A percentile compares a stretch with the other conserved stretches of the same genome.
Evolutionary conservation across 345 rosid species (phyloP).

Genomic region (Bretschneidera sinensis): DNA sequence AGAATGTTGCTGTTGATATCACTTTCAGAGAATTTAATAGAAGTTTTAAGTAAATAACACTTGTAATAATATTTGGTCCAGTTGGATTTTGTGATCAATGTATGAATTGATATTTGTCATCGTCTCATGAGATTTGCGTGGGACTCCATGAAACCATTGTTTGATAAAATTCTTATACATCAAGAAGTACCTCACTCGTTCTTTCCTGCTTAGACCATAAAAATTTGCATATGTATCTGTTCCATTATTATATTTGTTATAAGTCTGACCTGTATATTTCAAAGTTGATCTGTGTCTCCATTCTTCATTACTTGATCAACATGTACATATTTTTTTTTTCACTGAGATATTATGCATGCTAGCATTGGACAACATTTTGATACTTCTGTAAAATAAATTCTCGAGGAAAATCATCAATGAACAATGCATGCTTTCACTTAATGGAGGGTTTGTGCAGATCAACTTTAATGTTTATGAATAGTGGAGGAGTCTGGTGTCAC

Average conservation of each 20-base stretch:
- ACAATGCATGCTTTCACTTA: not conserved
- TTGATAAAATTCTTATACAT: too few species aligned
- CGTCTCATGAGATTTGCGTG: not conserved
- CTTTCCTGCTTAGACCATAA: not conserved
- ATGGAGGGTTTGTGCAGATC: not conserved
- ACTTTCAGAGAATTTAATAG: not conserved
- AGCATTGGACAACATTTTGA: too few species aligned
- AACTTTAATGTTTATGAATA: too few species aligned
- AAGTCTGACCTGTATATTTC: too few species aligned
- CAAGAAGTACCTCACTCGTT: not conserved
- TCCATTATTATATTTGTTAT: too few species aligned
- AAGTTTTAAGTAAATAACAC: not conserved
- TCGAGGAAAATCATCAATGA: not conserved
- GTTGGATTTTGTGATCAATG: not conserved
- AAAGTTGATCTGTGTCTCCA: too few species aligned
- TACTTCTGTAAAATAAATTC: too few species aligned
- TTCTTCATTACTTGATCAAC: too few species aligned
- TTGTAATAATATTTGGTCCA: not conserved
- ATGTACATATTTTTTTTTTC: too few species aligned
- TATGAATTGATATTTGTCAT: not conserved
- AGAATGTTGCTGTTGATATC: slow-evolving; percentile 19
- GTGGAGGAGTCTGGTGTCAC: not conserved
- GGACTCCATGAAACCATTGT: too few species aligned
- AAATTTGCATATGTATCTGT: not conserved
- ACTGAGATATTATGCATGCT: too few species aligned